Percentiles rank a stretch among this genome's conserved stretches.
Evolutionary conservation across 139 green algal species (phyloP).

Genomic region (Choricystis sp.): DNA sequence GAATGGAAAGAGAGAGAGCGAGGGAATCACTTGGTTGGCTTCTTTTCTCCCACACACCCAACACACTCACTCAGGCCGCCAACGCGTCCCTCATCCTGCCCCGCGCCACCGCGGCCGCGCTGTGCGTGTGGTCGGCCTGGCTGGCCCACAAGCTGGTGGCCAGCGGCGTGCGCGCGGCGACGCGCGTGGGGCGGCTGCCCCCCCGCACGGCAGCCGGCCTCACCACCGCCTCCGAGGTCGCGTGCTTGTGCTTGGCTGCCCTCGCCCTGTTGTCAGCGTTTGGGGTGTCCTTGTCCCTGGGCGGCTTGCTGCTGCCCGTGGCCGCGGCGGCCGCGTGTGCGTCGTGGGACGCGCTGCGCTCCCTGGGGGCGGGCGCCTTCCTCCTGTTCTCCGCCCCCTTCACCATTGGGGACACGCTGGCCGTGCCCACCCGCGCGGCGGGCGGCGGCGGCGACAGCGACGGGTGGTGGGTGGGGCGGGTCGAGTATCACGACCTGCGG

Average conservation of each 20-base stretch:
- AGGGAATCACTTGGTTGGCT: too few species aligned
- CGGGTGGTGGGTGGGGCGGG: slow-evolving; percentile 48
- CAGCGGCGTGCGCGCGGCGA: slow-evolving; percentile 27
- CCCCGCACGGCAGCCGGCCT: slow-evolving; percentile 29
- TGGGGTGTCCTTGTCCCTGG: slow-evolving; percentile 47
- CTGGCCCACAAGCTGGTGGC: slow-evolving; percentile 56
- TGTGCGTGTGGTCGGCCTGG: slow-evolving; percentile 61
- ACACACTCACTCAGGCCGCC: too few species aligned
- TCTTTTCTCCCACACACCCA: too few species aligned
- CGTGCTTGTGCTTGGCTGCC: slow-evolving; percentile 22
- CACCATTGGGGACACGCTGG: slow-evolving; percentile 41
- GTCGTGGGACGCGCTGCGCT: slow-evolving; percentile 42
- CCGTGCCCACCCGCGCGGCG: slow-evolving; percentile 20
- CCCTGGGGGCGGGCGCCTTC: slow-evolving; percentile 51
- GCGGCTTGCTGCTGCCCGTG: slow-evolving; percentile 47
- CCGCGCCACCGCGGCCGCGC: slow-evolving; percentile 40
- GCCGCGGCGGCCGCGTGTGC: slow-evolving; percentile 42
- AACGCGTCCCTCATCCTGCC: slow-evolving; percentile 61
- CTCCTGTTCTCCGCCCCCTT: slow-evolving; percentile 46
- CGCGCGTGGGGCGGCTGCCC: slow-evolving; percentile 48
- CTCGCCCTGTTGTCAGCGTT: slow-evolving; percentile 45
- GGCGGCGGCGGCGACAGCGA: not conserved
- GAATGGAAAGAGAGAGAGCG: too few species aligned
- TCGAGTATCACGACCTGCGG: slow-evolving; percentile 50
- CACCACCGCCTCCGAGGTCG: slow-evolving; percentile 36